Evolutionary conservation across 2,329 filamentous ascomycete genomes (phyloP).

Genomic region (Myotisia sp.): DNA sequence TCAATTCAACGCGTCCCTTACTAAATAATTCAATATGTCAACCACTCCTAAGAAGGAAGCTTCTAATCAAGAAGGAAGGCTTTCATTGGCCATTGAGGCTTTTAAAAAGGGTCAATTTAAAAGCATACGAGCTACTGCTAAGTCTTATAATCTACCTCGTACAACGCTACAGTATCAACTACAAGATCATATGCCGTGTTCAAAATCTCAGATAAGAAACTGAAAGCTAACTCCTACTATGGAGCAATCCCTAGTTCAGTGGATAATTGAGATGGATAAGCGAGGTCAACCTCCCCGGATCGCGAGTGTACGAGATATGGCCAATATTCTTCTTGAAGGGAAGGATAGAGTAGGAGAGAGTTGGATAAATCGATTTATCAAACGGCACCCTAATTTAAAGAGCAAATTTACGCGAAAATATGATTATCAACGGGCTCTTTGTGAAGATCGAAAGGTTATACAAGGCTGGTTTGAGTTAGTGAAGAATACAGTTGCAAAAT

Average conservation of each 20-base stretch:
- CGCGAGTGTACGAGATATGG: neutral
- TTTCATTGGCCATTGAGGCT: constrained; percentile 1
- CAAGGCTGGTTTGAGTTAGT: constrained; percentile 2
- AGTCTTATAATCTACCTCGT: neutral
- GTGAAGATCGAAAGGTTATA: constrained; percentile 5
- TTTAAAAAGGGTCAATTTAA: neutral
- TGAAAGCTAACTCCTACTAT: neutral
- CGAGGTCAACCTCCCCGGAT: neutral
- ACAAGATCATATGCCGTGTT: neutral
- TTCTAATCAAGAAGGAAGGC: neutral
- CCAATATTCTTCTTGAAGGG: constrained; percentile 1
- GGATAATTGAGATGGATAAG: constrained; percentile 1
- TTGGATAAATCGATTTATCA: constrained; percentile 3
- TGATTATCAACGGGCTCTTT: constrained; percentile 4
- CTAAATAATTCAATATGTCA: neutral
- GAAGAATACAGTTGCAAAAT: constrained; percentile 2
- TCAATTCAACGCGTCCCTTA: neutral
- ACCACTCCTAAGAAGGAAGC: neutral
- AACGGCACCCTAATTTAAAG: neutral
- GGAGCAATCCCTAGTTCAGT: neutral
- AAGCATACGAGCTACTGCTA: neutral
- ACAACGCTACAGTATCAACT: neutral
- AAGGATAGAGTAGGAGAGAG: neutral
- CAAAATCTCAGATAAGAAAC: neutral
- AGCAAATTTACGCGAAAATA: constrained; percentile 1